Base-by-base conservation (phyloP, 2,329 filamentous ascomycete species). In the Aspergillus chevalieri region DNA sequence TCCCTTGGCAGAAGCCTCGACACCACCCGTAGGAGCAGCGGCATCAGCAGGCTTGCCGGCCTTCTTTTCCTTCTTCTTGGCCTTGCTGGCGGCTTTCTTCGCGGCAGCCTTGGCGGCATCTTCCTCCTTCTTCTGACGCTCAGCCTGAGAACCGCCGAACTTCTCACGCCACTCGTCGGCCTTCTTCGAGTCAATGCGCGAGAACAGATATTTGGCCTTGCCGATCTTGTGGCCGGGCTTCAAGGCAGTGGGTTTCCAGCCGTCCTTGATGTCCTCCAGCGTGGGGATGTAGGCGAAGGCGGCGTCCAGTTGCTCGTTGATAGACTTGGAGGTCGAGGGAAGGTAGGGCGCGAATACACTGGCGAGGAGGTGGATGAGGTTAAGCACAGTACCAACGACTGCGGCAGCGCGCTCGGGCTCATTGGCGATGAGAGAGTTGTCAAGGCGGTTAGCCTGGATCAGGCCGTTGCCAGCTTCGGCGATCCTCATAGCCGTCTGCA, bases 271-370 rank as follows among this genome's bases (percentile, higher is more conserved):
- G 24, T 67, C 58, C 57, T 74, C 60, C 64, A 71, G 56, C 53
- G 69, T 63, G 55, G 87, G 85, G 53, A 91, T 89, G 33, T 70
- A 70, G 44, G 78, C 69, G 62, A 80, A 71, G 47, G 81, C 66
- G 43, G 69, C 71, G 51, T 85, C 81, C 24, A 97, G 80, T 73
- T 96, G 92, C 54, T 80, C 71, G 56, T 89, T 81, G 59, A 96
- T 95, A 28, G 82, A 82, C 52, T 78, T 78, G 3, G 86, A 78
- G 7, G 86, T 91, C n/a, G 79, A 79, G 38, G 89, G 90, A 78
- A 96, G 88, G 72, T 92, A 96, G 0, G 91, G 91, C 47, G 83
- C 82, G 49, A 91, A 80, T 41, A 95, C 74, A 47, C 82, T 84
- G 19, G 90, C 87, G 44, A 95, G 78, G 28, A 96, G 83, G 64